A percentile compares a stretch with the other conserved stretches of the same genome.
Evolutionary conservation across 1,139 yeast genomes (phyloP).

Genomic region (Ashbya aceris): DNA sequence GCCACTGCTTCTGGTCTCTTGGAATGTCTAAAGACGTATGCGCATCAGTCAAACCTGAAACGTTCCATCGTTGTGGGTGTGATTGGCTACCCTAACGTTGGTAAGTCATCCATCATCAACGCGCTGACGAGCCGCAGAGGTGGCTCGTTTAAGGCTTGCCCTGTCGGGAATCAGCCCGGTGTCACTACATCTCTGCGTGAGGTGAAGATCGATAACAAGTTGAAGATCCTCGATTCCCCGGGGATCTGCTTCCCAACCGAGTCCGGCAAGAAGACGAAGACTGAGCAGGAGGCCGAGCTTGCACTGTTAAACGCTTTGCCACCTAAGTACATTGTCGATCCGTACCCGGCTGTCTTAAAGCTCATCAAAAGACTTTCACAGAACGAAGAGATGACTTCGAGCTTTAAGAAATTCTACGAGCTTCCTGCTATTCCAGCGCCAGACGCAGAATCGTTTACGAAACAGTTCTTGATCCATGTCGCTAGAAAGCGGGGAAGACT

Average conservation of each 20-base stretch:
- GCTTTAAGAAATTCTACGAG: slow-evolving; percentile 61
- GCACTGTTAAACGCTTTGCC: slow-evolving; percentile 86
- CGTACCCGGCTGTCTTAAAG: slow-evolving; percentile 70
- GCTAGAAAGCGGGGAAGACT: slow-evolving; percentile 90
- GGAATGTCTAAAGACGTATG: slow-evolving; percentile 77
- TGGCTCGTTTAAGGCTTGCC: slow-evolving; percentile 65
- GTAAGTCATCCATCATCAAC: slow-evolving; percentile 91
- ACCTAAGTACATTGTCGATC: slow-evolving; percentile 77
- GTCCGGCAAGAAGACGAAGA: slow-evolving; percentile 39
- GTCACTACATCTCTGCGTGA: slow-evolving; percentile 88
- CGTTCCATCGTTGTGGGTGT: slow-evolving; percentile 94
- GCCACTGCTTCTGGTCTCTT: slow-evolving; percentile 67
- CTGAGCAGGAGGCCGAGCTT: slow-evolving; percentile 76
- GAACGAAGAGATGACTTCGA: slow-evolving; percentile 64
- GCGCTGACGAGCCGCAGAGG: slow-evolving; percentile 82
- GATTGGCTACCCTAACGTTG: slow-evolving; percentile 92
- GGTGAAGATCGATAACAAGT: slow-evolving; percentile 82
- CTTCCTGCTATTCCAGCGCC: slow-evolving; percentile 69
- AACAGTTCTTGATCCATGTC: slow-evolving; percentile 81
- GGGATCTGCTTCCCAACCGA: slow-evolving; percentile 93
- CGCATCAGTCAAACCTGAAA: slow-evolving; percentile 74
- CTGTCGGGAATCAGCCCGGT: slow-evolving; percentile 97
- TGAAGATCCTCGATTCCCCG: slow-evolving; percentile 87
- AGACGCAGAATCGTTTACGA: slow-evolving; percentile 58
- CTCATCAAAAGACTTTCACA: slow-evolving; percentile 67